Evolutionary conservation across 176 grass and related monocot genomes (phyloP).

Genomic region (Raddia guianensis): DNA sequence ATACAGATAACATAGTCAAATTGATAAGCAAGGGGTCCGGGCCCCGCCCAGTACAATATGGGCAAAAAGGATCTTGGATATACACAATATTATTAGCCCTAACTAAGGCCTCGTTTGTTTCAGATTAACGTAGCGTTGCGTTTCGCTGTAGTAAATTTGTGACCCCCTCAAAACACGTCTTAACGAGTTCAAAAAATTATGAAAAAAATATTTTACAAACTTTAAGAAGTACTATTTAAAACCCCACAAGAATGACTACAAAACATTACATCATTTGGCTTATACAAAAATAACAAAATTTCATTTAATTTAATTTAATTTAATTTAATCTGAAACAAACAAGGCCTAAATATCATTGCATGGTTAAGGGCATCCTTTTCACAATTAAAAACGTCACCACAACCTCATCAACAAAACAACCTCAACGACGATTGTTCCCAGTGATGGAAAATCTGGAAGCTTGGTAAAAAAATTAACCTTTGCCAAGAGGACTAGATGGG

Average conservation of each 20-base stretch:
- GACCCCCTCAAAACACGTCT: too few relatives aligned
- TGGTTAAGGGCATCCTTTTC: neutral
- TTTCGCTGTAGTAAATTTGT: too few relatives aligned
- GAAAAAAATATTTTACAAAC: too few relatives aligned
- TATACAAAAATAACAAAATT: too few relatives aligned
- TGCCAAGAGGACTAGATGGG: neutral
- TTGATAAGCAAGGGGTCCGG: neutral
- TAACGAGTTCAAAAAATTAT: too few relatives aligned
- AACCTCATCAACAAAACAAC: neutral
- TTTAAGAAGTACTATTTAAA: too few relatives aligned
- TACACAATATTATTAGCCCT: constrained; percentile 8
- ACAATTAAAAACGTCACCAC: neutral
- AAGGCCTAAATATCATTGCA: constrained; percentile 21
- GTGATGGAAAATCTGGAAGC: constrained; percentile 17
- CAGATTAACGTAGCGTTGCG: too few relatives aligned
- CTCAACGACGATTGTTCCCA: neutral
- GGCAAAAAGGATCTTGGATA: neutral
- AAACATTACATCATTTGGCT: too few relatives aligned
- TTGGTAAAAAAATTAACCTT: neutral
- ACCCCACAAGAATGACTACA: too few relatives aligned
- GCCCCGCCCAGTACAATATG: neutral
- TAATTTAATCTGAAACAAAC: too few relatives aligned
- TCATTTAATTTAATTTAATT: too few relatives aligned
- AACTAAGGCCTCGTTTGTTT: too few relatives aligned
- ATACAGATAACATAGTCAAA: neutral